phyloP scores from a whole-genome alignment of 2,329 filamentous ascomycete species.

The Aciculosporium take region DNA sequence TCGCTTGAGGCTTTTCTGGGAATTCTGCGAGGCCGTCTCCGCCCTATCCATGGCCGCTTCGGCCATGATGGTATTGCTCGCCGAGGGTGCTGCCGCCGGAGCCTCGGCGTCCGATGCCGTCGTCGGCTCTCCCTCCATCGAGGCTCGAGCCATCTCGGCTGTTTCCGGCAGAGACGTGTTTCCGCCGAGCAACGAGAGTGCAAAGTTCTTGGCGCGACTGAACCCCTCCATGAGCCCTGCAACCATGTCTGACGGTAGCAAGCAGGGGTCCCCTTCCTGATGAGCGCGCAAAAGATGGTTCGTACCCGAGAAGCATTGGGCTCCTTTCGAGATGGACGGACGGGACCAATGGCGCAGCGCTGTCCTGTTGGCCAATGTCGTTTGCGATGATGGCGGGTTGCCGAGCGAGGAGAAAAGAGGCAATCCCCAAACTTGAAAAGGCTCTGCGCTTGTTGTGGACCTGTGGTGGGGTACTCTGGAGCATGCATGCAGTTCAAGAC shows the following conservation, averaged over 20 bases:
- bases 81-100: not conserved
- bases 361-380: not conserved
- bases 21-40: slow-evolving; percentile 13
- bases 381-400: not conserved
- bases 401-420: not conserved
- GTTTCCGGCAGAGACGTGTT: slow-evolving; percentile 2
- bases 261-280: not conserved
- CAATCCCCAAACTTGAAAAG: too few relatives aligned
- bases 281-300: not conserved
- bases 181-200: slow-evolving; percentile 6
- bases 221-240: slow-evolving; percentile 8
- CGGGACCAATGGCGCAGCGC: not conserved
- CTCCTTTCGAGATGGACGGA: not conserved
- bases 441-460: too few relatives aligned
- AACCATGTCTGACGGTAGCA: slow-evolving; percentile 6
- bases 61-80: slow-evolving; percentile 7
- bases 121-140: not conserved
- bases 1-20: slow-evolving; percentile 32
- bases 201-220: slow-evolving; percentile 10
- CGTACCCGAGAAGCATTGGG: not conserved
- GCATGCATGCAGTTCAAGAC: too few relatives aligned
- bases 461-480: too few relatives aligned
- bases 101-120: not conserved
- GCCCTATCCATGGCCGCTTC: slow-evolving; percentile 5
- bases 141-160: not conserved